Conservation (phyloP, 2,329 filamentous ascomycete genomes). For the Triangularia setosa region DNA sequence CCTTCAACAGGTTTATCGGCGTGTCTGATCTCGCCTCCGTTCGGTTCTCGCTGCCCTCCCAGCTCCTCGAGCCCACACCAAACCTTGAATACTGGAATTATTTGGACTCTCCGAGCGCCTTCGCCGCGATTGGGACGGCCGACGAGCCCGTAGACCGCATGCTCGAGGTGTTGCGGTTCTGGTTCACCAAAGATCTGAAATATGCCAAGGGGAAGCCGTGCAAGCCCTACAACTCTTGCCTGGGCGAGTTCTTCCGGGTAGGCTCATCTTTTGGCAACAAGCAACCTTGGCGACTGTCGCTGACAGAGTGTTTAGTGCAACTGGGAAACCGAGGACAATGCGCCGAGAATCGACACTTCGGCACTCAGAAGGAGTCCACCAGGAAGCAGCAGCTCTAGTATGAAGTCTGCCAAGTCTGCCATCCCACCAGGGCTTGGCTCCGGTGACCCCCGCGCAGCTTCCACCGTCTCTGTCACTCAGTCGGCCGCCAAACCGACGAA, state of each 20-base stretch:
- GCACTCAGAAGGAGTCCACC: constrained; percentile 36
- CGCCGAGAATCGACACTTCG: constrained; percentile 58
- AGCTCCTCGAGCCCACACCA: constrained; percentile 91
- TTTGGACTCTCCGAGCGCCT: constrained; percentile 88
- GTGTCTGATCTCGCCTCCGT: constrained; percentile 93
- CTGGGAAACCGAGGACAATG: constrained; percentile 84
- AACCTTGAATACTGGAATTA: constrained; percentile 99
- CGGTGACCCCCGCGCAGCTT: constrained; percentile 43
- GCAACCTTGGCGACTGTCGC: constrained; percentile 14
- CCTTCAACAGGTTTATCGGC: constrained; percentile 73
- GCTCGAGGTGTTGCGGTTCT: constrained; percentile 91
- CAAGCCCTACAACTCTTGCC: constrained; percentile 96
- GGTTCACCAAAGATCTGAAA: constrained; percentile 99
- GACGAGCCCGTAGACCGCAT: constrained; percentile 90
- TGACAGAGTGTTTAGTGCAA: constrained; percentile 63
- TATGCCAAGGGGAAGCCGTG: constrained; percentile 98
- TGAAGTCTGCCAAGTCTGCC: constrained; percentile 41
- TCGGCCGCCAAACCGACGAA: constrained; percentile 40
- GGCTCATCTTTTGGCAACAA: constrained; percentile 30
- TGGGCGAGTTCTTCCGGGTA: constrained; percentile 96
- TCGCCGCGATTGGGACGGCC: constrained; percentile 77
- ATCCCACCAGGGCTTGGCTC: constrained; percentile 23
- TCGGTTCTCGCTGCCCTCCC: constrained; percentile 91
- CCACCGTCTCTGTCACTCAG: constrained; percentile 50
- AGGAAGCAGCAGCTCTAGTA: constrained; percentile 42